phyloP scores from a whole-genome alignment of 352 stramenopile genomes.

The Globisporangium mamillatum region DNA sequence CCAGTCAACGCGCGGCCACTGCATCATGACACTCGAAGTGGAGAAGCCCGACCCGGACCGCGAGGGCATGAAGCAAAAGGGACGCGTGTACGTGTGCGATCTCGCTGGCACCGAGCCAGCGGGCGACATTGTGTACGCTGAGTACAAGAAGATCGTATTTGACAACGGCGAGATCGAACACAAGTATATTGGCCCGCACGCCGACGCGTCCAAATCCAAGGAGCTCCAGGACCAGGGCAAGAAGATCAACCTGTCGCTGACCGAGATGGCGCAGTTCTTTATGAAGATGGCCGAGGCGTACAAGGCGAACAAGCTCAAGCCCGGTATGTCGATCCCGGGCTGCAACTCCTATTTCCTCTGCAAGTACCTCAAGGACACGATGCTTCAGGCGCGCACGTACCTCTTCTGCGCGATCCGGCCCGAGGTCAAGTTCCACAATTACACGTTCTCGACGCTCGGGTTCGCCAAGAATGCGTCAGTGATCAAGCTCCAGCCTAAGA shows the following conservation, averaged over 20 bases:
- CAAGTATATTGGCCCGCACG: slow-evolving; percentile 89
- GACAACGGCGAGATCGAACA: slow-evolving; percentile 91
- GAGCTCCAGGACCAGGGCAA: slow-evolving; percentile 94
- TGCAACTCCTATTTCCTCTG: slow-evolving; percentile 95
- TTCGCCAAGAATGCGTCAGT: slow-evolving; percentile 94
- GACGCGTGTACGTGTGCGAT: slow-evolving; percentile 93
- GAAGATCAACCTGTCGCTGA: slow-evolving; percentile 95
- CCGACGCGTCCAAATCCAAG: slow-evolving; percentile 91
- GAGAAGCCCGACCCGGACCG: slow-evolving; percentile 91
- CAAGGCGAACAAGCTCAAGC: slow-evolving; percentile 94
- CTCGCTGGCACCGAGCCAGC: slow-evolving; percentile 91
- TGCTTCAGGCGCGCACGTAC: slow-evolving; percentile 92
- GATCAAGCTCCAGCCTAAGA: slow-evolving; percentile 95
- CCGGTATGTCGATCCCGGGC: slow-evolving; percentile 89
- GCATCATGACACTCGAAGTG: slow-evolving; percentile 95
- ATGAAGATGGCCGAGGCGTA: slow-evolving; percentile 96
- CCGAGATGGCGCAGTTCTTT: slow-evolving; percentile 96
- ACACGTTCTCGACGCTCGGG: slow-evolving; percentile 93
- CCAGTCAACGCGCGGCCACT: slow-evolving; percentile 92
- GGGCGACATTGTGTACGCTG: slow-evolving; percentile 92
- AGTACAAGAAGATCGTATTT: slow-evolving; percentile 92
- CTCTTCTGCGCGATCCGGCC: slow-evolving; percentile 93
- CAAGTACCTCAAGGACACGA: slow-evolving; percentile 96
- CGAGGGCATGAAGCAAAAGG: slow-evolving; percentile 87
- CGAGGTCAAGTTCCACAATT: slow-evolving; percentile 91